These are phyloP conservation scores for Pythium guiyangense DNA, from an alignment of 352 stramenopile species.

Conservation along the genomic window DNA sequence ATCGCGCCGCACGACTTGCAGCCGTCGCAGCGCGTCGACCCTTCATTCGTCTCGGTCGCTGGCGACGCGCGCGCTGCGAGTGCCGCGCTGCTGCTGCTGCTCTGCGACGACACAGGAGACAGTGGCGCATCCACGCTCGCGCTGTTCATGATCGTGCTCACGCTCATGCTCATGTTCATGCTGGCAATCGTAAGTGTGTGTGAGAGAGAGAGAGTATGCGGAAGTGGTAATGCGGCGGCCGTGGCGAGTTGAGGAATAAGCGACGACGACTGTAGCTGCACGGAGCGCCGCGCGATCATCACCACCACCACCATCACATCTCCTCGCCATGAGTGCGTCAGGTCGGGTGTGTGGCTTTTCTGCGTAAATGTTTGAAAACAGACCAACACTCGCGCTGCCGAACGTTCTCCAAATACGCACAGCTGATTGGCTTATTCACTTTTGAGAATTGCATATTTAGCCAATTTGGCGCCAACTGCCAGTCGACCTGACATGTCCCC, in stretches of 20 bases:
- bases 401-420: slow-evolving; percentile 23
- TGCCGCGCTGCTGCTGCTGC: background rate
- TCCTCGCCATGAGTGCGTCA: no score
- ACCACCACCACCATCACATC: slow-evolving; percentile 8
- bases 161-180: no score
- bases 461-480: background rate
- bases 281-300: background rate
- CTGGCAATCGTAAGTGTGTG: slow-evolving; percentile 11
- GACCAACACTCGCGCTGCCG: slow-evolving; percentile 28
- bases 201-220: no score
- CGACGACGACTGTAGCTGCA: background rate
- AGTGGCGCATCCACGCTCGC: background rate
- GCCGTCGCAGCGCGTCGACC: slow-evolving; percentile 58
- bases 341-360: no score
- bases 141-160: background rate
- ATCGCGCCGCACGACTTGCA: slow-evolving; percentile 71
- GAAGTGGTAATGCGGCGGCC: background rate
- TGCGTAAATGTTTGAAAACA: no score
- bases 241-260: slow-evolving; percentile 31
- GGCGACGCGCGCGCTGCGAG: no score
- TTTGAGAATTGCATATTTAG: slow-evolving; percentile 4
- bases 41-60: slow-evolving; percentile 13
- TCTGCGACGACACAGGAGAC: background rate
- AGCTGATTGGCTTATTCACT: slow-evolving; percentile 17
- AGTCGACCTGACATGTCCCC: slow-evolving; percentile 1